Evolutionary conservation across 2,329 filamentous ascomycete species (phyloP), one percentile per base, ranked within the genome.

Genomic region (Fusarium sp.): DNA sequence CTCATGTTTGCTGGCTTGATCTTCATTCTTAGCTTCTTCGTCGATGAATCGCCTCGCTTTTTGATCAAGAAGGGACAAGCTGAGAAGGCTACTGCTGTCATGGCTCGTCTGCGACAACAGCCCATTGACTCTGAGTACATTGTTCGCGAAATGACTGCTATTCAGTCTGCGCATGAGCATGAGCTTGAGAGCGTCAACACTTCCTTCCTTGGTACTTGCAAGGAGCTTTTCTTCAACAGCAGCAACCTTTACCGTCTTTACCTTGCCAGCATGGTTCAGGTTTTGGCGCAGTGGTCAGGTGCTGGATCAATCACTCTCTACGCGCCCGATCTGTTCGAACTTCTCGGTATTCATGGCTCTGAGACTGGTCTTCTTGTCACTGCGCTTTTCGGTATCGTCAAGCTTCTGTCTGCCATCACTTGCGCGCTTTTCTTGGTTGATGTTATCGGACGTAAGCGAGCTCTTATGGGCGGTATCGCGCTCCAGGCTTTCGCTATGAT

Each of bases 241-340:
- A 71, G 63, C n/a, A 71, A 71, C 21, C 47, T 71, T 4, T 51
- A 67, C 23, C 63, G 68, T 4, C 54, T 71, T 0, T 69, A 71
- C 7, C 68, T 71, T 21, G 66, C 68, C 11, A 61, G 69, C 9
- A 71, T 71, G 55, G 68, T 69, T 2, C 69, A 71, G 7, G 66
- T 71, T 16, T 32, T 71, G 7, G 68, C 68, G 4, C 64, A 71
- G 5, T 71, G 69, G 49, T 71, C 68, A 7, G 68, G 68, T 9
- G 68, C 68, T 1, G 66, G 69, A 3, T 68, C 68, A 1, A 59
- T 64, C 9, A 64, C 61, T 20, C 30, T 64, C 2, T 64, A 64
- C 10, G 59, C 59, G 2, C 61, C 61, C 3, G 59, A 63, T 4
- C n/a, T 64, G 12, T 64, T 64, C 2, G 50, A 48, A 1, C 40